phyloP scores from a whole-genome alignment of 208 protist genomes.

The Leishmania tropica region DNA sequence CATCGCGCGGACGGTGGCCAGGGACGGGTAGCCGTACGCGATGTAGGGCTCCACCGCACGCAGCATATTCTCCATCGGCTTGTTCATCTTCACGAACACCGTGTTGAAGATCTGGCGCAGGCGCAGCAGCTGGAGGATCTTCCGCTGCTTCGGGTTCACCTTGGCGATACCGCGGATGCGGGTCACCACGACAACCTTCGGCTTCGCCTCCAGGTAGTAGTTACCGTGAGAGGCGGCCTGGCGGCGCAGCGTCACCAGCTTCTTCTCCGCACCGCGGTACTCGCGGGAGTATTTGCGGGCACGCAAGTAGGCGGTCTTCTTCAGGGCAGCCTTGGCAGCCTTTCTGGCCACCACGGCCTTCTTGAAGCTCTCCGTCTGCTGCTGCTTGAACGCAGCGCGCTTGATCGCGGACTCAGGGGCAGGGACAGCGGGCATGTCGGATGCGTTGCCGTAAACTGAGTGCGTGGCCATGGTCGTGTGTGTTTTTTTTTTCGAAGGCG shows the following conservation, averaged over 20 bases:
- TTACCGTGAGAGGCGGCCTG: conserved; percentile 92
- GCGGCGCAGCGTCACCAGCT: conserved; percentile 84
- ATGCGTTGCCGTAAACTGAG: conserved; percentile 21
- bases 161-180: conserved; percentile 99
- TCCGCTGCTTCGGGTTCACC: conserved; percentile 97
- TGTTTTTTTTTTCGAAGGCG: neutral
- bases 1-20: conserved; percentile 97
- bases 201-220: conserved; percentile 98
- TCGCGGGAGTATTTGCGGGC: conserved; percentile 95
- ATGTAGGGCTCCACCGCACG: conserved; percentile 99
- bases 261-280: conserved; percentile 94
- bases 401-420: conserved; percentile 89
- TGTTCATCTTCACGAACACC: conserved; percentile 99
- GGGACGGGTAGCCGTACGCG: conserved; percentile 98
- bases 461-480: neutral
- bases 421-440: conserved; percentile 76
- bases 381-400: conserved; percentile 91
- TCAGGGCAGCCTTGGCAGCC: conserved; percentile 66
- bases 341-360: conserved; percentile 78
- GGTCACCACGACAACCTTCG: conserved; percentile 99
- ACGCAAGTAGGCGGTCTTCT: conserved; percentile 74
- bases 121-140: conserved; percentile 99
- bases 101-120: conserved; percentile 99
- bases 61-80: conserved; percentile 99
- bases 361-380: conserved; percentile 92